Percentiles rank a stretch among this genome's conserved stretches.
These are phyloP conservation scores for Cercophora samala DNA, from an alignment of 495 filamentous ascomycete genomes.

Conservation along the genomic window DNA sequence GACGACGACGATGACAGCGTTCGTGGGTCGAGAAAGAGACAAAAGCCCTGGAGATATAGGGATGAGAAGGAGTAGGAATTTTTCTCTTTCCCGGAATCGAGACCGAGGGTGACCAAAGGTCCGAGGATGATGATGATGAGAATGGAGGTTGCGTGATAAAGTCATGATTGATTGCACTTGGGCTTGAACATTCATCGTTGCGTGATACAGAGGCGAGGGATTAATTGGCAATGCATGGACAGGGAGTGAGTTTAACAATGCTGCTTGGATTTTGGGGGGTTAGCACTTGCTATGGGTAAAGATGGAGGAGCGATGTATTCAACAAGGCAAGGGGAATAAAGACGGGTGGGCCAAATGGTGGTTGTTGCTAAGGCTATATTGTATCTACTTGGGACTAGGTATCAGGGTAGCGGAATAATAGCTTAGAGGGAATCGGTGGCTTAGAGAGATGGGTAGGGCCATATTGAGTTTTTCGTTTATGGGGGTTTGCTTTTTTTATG, in stretches of 20 bases:
- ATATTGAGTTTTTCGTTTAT: background rate
- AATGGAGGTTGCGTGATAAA: background rate
- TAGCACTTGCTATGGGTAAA: background rate
- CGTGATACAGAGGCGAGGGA: background rate
- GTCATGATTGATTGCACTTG: background rate
- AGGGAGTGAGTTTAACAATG: background rate
- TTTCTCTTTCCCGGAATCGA: background rate
- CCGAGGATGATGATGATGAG: background rate
- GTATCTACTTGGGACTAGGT: background rate
- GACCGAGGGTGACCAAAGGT: background rate
- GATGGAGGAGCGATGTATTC: background rate
- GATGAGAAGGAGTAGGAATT: constrained; percentile 25
- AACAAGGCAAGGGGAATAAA: background rate
- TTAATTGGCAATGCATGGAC: background rate
- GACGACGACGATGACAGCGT: constrained; percentile 17
- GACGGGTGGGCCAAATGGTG: background rate
- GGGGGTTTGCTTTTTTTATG: background rate
- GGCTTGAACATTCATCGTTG: background rate
- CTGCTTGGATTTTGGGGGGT: background rate
- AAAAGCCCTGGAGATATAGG: constrained; percentile 30
- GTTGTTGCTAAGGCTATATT: background rate
- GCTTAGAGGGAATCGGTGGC: background rate
- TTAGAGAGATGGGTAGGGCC: background rate
- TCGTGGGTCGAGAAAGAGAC: constrained; percentile 19
- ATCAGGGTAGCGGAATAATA: background rate